Evolutionary conservation across 306 rosid species (phyloP).

Genomic region (Gynostemma pentaphyllum): DNA sequence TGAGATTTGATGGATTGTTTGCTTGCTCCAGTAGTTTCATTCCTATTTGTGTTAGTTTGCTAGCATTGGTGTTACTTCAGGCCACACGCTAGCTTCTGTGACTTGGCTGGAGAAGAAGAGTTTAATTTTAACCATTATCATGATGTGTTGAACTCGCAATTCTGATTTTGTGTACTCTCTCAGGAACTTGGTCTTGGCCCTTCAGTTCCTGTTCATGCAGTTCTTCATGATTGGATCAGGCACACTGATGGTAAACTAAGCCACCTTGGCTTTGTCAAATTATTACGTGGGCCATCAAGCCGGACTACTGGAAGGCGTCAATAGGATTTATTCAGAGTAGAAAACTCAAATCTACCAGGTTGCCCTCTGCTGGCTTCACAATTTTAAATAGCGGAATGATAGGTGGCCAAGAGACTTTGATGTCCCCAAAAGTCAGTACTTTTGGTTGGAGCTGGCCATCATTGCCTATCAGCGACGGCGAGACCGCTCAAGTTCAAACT

Average conservation of each 20-base stretch:
- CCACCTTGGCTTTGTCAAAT: slow-evolving; percentile 80
- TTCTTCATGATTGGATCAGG: slow-evolving; percentile 93
- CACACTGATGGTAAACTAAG: slow-evolving; percentile 88
- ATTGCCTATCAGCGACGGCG: neutral
- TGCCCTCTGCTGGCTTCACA: neutral
- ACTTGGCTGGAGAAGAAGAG: neutral
- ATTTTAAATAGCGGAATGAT: neutral
- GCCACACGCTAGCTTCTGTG: no score
- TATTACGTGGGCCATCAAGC: slow-evolving; percentile 69
- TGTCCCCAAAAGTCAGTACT: neutral
- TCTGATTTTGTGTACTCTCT: neutral
- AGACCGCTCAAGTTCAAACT: neutral
- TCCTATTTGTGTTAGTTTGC: no score
- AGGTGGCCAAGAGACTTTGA: slow-evolving; percentile 3
- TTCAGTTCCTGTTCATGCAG: slow-evolving; percentile 78
- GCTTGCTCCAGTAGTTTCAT: no score
- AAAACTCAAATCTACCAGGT: neutral
- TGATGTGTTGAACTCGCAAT: neutral
- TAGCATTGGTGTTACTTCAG: no score
- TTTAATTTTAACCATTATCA: neutral
- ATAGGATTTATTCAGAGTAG: neutral
- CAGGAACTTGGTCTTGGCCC: slow-evolving; percentile 96
- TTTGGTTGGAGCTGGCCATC: neutral
- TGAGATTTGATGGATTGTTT: no score
- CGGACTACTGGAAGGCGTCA: slow-evolving; percentile 17